These are phyloP conservation scores for Novymonas esmeraldas DNA, from an alignment of 208 protist species.

Conservation along the genomic window DNA sequence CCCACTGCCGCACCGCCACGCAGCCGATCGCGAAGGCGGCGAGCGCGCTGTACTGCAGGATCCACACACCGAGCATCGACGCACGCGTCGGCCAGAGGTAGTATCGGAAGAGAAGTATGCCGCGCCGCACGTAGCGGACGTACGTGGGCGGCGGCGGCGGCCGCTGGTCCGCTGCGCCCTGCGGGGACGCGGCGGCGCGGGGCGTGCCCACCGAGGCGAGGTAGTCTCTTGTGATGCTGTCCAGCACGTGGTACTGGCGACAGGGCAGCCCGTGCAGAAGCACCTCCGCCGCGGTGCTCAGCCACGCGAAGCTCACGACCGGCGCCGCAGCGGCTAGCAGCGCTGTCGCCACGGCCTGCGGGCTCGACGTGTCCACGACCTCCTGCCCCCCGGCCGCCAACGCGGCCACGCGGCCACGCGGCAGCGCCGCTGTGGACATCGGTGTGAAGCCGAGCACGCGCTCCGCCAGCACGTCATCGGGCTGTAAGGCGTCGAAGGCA, in stretches of 20 bases:
- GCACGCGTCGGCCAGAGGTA: slow-evolving; percentile 51
- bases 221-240: slow-evolving; percentile 15
- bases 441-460: not conserved
- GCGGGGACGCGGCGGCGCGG: not conserved
- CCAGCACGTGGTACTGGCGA: slow-evolving; percentile 29
- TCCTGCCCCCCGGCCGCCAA: too few relatives aligned
- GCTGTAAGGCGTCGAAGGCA: slow-evolving; percentile 29
- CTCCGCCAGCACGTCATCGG: slow-evolving; percentile 7
- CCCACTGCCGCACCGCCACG: slow-evolving; percentile 55
- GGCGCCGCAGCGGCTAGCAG: slow-evolving; percentile 2
- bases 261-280: slow-evolving; percentile 65
- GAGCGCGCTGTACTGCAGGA: slow-evolving; percentile 58
- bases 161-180: too few relatives aligned
- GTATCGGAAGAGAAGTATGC: slow-evolving; percentile 36
- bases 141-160: slow-evolving; percentile 3
- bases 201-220: slow-evolving; percentile 2
- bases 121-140: slow-evolving; percentile 11
- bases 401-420: not conserved
- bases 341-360: slow-evolving; percentile 2
- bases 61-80: slow-evolving; percentile 55
- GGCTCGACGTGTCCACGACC: not conserved
- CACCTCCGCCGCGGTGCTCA: slow-evolving; percentile 38
- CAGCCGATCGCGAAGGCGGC: slow-evolving; percentile 16
- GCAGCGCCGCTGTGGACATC: slow-evolving; percentile 1
- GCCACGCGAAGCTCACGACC: slow-evolving; percentile 38